Percentiles rank a stretch among this genome's conserved stretches.
These are phyloP conservation scores for Bolboschoenoplectus hybrid DNA, from an alignment of 202 grass and related monocot genomes.

Conservation along the genomic window DNA sequence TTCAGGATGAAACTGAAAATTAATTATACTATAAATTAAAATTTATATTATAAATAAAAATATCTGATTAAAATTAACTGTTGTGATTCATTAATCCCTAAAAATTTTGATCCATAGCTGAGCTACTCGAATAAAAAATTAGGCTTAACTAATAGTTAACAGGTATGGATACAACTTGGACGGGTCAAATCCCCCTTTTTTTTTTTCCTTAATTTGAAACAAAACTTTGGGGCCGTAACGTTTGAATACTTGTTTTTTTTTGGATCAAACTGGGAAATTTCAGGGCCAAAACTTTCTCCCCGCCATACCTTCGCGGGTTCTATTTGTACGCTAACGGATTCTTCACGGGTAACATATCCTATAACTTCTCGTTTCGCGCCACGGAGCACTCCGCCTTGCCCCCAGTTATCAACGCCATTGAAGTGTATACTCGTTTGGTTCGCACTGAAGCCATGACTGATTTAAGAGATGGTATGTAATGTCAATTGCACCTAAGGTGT, in stretches of 20 bases:
- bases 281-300: constrained; percentile 15
- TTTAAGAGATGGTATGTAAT: constrained; percentile 13
- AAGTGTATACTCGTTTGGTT: constrained; percentile 31
- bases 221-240: no score
- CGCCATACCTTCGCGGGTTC: neutral
- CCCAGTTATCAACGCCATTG: constrained; percentile 33
- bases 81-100: no score
- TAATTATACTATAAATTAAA: no score
- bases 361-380: constrained; percentile 16
- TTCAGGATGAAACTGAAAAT: no score
- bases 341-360: neutral
- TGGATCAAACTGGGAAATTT: neutral
- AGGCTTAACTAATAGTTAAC: neutral
- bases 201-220: no score
- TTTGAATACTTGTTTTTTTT: no score
- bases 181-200: neutral
- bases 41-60: no score
- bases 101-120: no score
- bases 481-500: neutral
- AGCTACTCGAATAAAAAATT: no score
- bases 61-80: no score
- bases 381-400: constrained; percentile 6
- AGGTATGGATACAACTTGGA: neutral
- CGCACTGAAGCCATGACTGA: neutral
- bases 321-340: constrained; percentile 22